Base-by-base conservation (phyloP, 345 rosid species). In the Anastatica hierochuntica region DNA sequence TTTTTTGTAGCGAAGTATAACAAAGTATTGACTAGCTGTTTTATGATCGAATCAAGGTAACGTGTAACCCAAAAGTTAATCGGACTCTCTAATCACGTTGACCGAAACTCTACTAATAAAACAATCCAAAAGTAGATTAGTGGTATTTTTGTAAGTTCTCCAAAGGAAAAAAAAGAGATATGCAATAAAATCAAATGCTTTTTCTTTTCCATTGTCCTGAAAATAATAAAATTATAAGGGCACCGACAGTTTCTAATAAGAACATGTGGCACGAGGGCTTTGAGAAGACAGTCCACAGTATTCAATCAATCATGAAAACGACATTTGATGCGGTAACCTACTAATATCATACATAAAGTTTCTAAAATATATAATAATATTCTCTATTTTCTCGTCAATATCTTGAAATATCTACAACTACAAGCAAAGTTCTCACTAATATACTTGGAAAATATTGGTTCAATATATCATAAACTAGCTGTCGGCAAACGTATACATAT, bases 221-320 rank as follows among this genome's bases (percentile, higher is more conserved):
- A 12, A 18, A 55, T 23, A 49, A 16, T 13, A 37, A 54, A 7
- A 27, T 16, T 15, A 59, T 34, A 60, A 43, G 56, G 21, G 68
- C 77, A 69, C 77, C 77, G 77, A 73, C 77, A 73, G 77, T 56
- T 53, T 60, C 9, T 49, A 52, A n/a, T 57, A 52, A 30, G 71
- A 44, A 60, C 68, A 70, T 58, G 77, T 70, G 77, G 76, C 74
- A 43, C 66, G 38, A 67, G 44, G 49, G 49, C 33, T 60, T 53
- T 1, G 58, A 63, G 62, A 46, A 23, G 66, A 63, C 62, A 58
- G 44, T 37, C 48, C 53, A 55, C 43, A 60, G 45, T 16, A 56
- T 49, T 56, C 45, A 58, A 72, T 50, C 60, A 53, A 64, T 24
- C 61, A 45, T 55, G 73, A 68, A 44, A 58, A 64, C 39, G 74